Conservation (phyloP, 306 rosid genomes). For the Dryas drummondii region DNA sequence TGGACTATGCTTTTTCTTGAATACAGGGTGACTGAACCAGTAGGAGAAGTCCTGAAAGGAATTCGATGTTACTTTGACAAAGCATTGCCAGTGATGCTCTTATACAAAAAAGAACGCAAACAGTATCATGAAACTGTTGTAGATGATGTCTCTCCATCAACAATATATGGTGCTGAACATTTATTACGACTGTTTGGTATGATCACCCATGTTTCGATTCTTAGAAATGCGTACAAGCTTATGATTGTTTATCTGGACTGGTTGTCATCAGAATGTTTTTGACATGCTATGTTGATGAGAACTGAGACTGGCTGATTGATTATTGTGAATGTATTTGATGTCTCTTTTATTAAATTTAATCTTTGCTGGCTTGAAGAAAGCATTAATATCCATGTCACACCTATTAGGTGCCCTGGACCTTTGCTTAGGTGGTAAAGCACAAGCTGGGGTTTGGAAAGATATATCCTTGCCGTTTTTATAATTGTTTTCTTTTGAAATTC, state of each 20-base stretch:
- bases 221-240: slow-evolving; percentile 16
- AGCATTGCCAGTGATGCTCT: slow-evolving; percentile 85
- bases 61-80: slow-evolving; percentile 90
- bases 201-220: slow-evolving; percentile 21
- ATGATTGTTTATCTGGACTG: slow-evolving; percentile 4
- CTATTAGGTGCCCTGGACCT: not conserved
- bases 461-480: not conserved
- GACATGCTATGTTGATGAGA: not conserved
- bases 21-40: slow-evolving; percentile 66
- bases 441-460: not conserved
- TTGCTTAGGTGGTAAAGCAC: not conserved
- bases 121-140: slow-evolving; percentile 60
- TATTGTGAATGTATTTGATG: not conserved
- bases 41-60: slow-evolving; percentile 84
- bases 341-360: not conserved
- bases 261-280: slow-evolving; percentile 6
- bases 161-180: slow-evolving; percentile 95
- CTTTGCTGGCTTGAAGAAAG: not conserved
- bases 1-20: slow-evolving; percentile 29
- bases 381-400: not conserved
- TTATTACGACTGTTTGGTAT: slow-evolving; percentile 91
- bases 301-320: not conserved
- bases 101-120: slow-evolving; percentile 87
- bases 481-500: not conserved
- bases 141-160: slow-evolving; percentile 72